Conservation (phyloP, 1,139 yeast species). For the Zygosaccharomyces pseudobailii region DNA sequence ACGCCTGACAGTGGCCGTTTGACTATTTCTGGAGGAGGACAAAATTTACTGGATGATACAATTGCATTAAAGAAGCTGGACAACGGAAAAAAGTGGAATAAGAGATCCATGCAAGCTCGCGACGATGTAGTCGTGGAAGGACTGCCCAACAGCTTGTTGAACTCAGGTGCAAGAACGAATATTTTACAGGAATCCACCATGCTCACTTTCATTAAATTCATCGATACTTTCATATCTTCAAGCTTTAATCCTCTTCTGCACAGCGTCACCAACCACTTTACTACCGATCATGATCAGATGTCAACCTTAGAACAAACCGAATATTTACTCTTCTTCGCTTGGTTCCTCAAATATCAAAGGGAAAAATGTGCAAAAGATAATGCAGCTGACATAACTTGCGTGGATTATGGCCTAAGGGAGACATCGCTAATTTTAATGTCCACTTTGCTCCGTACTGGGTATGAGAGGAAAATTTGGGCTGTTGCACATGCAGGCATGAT, state of each 20-base stretch:
- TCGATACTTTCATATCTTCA: conserved; percentile 61
- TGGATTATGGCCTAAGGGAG: conserved; percentile 65
- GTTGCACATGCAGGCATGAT: conserved; percentile 68
- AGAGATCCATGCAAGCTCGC: conserved; percentile 41
- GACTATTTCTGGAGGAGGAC: conserved; percentile 80
- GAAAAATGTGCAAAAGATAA: conserved; percentile 22
- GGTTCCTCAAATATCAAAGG: conserved; percentile 57
- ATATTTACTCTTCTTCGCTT: conserved; percentile 59
- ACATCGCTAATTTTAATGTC: conserved; percentile 59
- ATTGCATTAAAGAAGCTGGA: conserved; percentile 58
- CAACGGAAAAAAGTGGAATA: conserved; percentile 61
- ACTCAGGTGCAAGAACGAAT: conserved; percentile 32
- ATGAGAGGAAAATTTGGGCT: conserved; percentile 47
- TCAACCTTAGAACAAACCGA: conserved; percentile 38
- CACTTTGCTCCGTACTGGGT: conserved; percentile 51
- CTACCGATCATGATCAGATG: conserved; percentile 41
- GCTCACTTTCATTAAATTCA: conserved; percentile 42
- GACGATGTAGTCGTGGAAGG: conserved; percentile 42
- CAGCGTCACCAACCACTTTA: conserved; percentile 46
- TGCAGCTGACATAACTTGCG: conserved; percentile 31
- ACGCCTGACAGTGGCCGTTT: conserved; percentile 53
- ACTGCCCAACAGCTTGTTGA: conserved; percentile 30
- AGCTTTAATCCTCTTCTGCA: conserved; percentile 66
- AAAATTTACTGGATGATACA: conserved; percentile 48
- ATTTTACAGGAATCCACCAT: conserved; percentile 36